Conservation (phyloP, 1,139 yeast species). For the Lodderomyces parapsilosis region DNA sequence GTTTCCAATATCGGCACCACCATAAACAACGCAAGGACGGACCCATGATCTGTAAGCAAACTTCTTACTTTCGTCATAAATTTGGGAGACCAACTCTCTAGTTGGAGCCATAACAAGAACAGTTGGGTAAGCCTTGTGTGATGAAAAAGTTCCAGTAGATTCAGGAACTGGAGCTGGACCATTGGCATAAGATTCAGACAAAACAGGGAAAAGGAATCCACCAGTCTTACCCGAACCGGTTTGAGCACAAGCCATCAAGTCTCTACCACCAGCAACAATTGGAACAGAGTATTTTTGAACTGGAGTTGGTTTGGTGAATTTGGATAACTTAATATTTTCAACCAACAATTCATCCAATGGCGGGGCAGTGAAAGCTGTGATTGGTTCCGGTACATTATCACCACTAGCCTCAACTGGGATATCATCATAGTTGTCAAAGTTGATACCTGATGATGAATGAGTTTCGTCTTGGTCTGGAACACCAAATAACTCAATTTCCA, state of each 20-base stretch:
- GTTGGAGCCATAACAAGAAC: slow-evolving; percentile 97
- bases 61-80: slow-evolving; percentile 92
- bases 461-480: slow-evolving; percentile 75
- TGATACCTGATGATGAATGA: slow-evolving; percentile 96
- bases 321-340: slow-evolving; percentile 81
- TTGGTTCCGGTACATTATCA: slow-evolving; percentile 91
- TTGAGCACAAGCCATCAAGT: slow-evolving; percentile 99
- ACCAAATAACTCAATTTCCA: slow-evolving; percentile 86
- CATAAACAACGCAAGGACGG: slow-evolving; percentile 92
- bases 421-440: slow-evolving; percentile 96
- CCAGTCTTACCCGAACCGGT: slow-evolving; percentile 99
- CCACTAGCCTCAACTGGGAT: slow-evolving; percentile 99
- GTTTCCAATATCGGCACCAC: slow-evolving; percentile 92
- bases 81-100: slow-evolving; percentile 97
- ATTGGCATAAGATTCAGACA: slow-evolving; percentile 82
- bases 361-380: slow-evolving; percentile 82
- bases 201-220: slow-evolving; percentile 97
- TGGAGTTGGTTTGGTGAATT: slow-evolving; percentile 96
- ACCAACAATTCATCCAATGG: slow-evolving; percentile 87
- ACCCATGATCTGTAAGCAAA: slow-evolving; percentile 99
- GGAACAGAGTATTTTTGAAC: slow-evolving; percentile 99
- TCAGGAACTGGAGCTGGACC: slow-evolving; percentile 80
- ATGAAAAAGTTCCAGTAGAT: slow-evolving; percentile 54
- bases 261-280: slow-evolving; percentile 92
- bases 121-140: slow-evolving; percentile 87